These are phyloP conservation scores for Caryopteris hybrid DNA, from an alignment of 305 asterid genomes.

Conservation along the genomic window DNA sequence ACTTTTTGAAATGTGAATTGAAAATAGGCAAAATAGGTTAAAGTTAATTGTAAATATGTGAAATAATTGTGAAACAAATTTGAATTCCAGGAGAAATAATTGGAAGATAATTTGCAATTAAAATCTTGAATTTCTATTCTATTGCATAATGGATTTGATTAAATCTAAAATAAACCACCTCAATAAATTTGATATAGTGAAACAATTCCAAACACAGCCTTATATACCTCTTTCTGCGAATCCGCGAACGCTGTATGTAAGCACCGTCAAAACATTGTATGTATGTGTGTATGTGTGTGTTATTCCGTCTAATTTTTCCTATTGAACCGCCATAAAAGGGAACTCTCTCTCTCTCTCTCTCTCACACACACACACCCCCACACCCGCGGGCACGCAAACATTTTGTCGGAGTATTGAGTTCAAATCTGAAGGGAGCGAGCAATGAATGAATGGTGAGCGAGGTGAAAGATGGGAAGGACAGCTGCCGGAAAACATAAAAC, in stretches of 20 bases:
- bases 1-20: too few relatives aligned
- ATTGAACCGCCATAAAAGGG: conserved; percentile 17
- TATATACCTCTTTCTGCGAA: neutral
- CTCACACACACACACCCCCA: too few relatives aligned
- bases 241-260: neutral
- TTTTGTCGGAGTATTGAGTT: too few relatives aligned
- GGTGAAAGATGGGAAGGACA: conserved; percentile 35
- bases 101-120: too few relatives aligned
- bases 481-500: conserved; percentile 39
- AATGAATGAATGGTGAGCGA: conserved; percentile 13
- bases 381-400: too few relatives aligned
- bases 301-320: neutral
- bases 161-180: too few relatives aligned
- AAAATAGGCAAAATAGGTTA: too few relatives aligned
- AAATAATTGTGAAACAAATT: too few relatives aligned
- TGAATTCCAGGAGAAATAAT: too few relatives aligned
- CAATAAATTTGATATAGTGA: neutral
- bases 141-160: too few relatives aligned
- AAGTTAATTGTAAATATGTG: too few relatives aligned
- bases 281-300: neutral
- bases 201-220: neutral
- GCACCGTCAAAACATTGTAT: conserved; percentile 1
- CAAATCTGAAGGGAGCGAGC: conserved; percentile 6
- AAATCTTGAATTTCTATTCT: too few relatives aligned
- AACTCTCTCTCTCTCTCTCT: neutral